Conservation (phyloP, 2,329 filamentous ascomycete species). For the Pseudopithomyces maydicus region DNA sequence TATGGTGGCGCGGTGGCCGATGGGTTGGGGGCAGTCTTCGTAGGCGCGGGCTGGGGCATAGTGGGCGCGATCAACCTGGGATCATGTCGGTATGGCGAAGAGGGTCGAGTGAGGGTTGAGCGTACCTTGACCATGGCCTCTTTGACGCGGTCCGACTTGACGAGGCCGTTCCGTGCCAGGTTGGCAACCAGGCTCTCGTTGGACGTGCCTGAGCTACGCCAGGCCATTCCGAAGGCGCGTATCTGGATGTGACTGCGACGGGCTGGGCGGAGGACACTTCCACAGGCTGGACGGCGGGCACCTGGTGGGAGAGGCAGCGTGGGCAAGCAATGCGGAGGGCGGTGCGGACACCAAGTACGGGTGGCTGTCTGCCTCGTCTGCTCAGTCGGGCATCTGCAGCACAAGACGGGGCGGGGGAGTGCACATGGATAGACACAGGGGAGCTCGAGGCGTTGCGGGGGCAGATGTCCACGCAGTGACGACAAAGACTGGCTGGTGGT, state of each 20-base stretch:
- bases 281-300: slow-evolving; percentile 25
- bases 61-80: slow-evolving; percentile 82
- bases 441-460: no score
- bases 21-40: slow-evolving; percentile 70
- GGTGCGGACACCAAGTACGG: no score
- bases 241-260: slow-evolving; percentile 20
- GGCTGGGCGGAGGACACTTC: slow-evolving; percentile 22
- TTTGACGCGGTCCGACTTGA: slow-evolving; percentile 73
- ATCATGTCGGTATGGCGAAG: slow-evolving; percentile 7
- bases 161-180: slow-evolving; percentile 72
- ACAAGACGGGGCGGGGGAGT: no score
- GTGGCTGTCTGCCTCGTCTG: no score
- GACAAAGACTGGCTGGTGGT: slow-evolving; percentile 15
- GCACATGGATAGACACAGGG: no score
- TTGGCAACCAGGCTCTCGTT: slow-evolving; percentile 81
- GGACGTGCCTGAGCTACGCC: slow-evolving; percentile 77
- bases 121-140: slow-evolving; percentile 77
- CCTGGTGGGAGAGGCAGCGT: slow-evolving; percentile 20
- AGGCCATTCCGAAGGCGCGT: slow-evolving; percentile 71
- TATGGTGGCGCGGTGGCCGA: slow-evolving; percentile 72
- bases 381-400: no score
- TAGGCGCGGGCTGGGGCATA: slow-evolving; percentile 78
- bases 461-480: not conserved
- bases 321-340: slow-evolving; percentile 2
- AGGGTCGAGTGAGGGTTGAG: not conserved